A percentile compares a stretch with the other conserved stretches of the same genome.
Evolutionary conservation across 805 yeast genomes (phyloP).

Genomic region (Blastobotrys americana): DNA sequence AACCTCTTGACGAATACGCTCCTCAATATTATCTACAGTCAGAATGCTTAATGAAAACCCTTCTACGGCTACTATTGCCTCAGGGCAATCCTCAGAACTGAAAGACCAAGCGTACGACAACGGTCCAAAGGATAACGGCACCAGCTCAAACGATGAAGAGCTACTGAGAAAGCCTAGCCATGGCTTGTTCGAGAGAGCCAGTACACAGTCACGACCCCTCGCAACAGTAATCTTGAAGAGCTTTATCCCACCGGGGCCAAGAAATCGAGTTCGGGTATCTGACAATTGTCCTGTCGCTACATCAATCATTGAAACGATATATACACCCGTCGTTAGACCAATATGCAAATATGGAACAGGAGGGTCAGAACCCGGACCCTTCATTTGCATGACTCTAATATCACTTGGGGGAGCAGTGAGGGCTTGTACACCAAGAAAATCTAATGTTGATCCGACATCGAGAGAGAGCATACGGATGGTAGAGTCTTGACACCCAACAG

Average conservation of each 20-base stretch:
- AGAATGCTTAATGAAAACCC: slow-evolving; percentile 49
- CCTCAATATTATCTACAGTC: slow-evolving; percentile 18
- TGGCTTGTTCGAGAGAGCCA: slow-evolving; percentile 48
- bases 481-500: slow-evolving; percentile 65
- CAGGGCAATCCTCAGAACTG: slow-evolving; percentile 52
- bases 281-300: slow-evolving; percentile 50
- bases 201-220: slow-evolving; percentile 24
- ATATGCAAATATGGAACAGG: slow-evolving; percentile 48
- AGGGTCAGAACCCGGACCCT: slow-evolving; percentile 6
- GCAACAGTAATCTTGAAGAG: slow-evolving; percentile 34
- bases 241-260: slow-evolving; percentile 61
- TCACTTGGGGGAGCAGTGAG: slow-evolving; percentile 46
- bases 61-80: slow-evolving; percentile 58
- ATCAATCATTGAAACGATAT: slow-evolving; percentile 56
- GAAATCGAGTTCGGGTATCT: slow-evolving; percentile 59
- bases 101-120: slow-evolving; percentile 45
- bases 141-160: slow-evolving; percentile 31
- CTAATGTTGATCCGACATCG: slow-evolving; percentile 52
- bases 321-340: slow-evolving; percentile 81
- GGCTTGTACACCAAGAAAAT: slow-evolving; percentile 56
- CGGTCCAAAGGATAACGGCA: slow-evolving; percentile 40
- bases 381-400: slow-evolving; percentile 32
- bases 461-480: slow-evolving; percentile 63
- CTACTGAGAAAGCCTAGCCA: slow-evolving; percentile 46
- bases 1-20: slow-evolving; percentile 13